Evolutionary conservation across 73 alveolate genomes (phyloP).

Genomic region (Paramecium biaurelia): DNA sequence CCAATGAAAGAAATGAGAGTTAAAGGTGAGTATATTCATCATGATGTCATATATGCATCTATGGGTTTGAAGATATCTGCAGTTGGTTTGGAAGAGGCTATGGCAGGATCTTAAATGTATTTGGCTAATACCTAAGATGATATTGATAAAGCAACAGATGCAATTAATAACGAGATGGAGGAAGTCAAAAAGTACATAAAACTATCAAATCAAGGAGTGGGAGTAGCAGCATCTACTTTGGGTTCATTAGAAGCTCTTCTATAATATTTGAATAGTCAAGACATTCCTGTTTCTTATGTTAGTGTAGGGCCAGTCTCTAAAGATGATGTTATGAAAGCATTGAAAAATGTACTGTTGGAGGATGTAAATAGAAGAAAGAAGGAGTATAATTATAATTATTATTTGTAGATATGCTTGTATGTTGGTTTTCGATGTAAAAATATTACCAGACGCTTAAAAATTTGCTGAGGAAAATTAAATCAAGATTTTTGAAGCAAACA

Average conservation of each 20-base stretch:
- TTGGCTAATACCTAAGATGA: constrained; percentile 93
- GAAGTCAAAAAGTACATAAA: constrained; percentile 91
- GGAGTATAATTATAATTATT: neutral
- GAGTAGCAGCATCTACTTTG: constrained; percentile 98
- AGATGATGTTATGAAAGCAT: constrained; percentile 95
- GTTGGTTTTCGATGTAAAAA: constrained; percentile 98
- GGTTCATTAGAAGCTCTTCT: constrained; percentile 99
- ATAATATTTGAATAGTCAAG: constrained; percentile 83
- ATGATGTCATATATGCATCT: constrained; percentile 92
- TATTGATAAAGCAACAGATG: constrained; percentile 81
- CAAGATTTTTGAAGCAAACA: constrained; percentile 96
- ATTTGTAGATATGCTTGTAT: constrained; percentile 87
- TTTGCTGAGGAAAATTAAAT: constrained; percentile 97
- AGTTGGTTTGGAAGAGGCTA: constrained; percentile 97
- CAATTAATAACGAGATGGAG: constrained; percentile 85
- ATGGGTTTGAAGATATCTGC: constrained; percentile 99
- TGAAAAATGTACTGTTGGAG: constrained; percentile 54
- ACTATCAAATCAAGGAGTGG: constrained; percentile 95
- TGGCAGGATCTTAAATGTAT: constrained; percentile 97
- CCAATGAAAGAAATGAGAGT: constrained; percentile 99
- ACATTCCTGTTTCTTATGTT: constrained; percentile 93
- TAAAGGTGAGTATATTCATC: constrained; percentile 98
- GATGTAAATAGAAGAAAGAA: constrained; percentile 61
- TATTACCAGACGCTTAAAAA: constrained; percentile 96
- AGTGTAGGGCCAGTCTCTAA: constrained; percentile 97